A percentile compares a stretch with the other conserved stretches of the same genome.
Conservation (phyloP, 2,329 filamentous ascomycete species). For the Cordyceps militaris region DNA sequence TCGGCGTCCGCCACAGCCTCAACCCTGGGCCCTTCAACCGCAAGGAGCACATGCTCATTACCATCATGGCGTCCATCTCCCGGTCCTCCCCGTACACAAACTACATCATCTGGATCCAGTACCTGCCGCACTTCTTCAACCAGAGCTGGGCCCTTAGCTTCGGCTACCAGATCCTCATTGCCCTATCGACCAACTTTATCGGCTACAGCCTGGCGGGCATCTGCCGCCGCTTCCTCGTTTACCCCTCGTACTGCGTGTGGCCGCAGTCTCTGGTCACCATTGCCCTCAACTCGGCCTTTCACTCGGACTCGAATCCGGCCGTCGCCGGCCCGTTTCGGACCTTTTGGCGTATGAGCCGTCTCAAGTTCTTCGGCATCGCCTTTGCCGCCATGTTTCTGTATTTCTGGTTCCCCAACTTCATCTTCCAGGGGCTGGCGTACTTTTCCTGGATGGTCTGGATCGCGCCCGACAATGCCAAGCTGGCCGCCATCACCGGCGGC, state of each 20-base stretch:
- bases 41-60: conserved; percentile 54
- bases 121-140: conserved; percentile 35
- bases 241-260: conserved; percentile 45
- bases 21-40: conserved; percentile 50
- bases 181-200: conserved; percentile 35
- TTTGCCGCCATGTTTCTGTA: conserved; percentile 42
- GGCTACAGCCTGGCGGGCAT: conserved; percentile 49
- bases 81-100: conserved; percentile 40
- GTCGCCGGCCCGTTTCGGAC: conserved; percentile 23
- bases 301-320: conserved; percentile 21
- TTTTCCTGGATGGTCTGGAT: conserved; percentile 54
- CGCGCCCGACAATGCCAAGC: conserved; percentile 33
- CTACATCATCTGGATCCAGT: conserved; percentile 41
- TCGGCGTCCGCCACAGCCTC: conserved; percentile 35
- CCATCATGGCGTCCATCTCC: conserved; percentile 50
- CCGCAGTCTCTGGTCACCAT: conserved; percentile 42
- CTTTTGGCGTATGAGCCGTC: conserved; percentile 34
- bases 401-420: conserved; percentile 46
- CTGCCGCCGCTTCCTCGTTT: conserved; percentile 43
- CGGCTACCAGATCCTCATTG: conserved; percentile 38
- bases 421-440: conserved; percentile 38
- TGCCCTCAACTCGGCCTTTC: conserved; percentile 40
- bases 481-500: conserved; percentile 35
- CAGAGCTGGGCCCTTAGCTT: conserved; percentile 32
- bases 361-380: conserved; percentile 37